These are phyloP conservation scores for Phytophthora agathidicida DNA, from an alignment of 352 stramenopile species.

Conservation along the genomic window DNA sequence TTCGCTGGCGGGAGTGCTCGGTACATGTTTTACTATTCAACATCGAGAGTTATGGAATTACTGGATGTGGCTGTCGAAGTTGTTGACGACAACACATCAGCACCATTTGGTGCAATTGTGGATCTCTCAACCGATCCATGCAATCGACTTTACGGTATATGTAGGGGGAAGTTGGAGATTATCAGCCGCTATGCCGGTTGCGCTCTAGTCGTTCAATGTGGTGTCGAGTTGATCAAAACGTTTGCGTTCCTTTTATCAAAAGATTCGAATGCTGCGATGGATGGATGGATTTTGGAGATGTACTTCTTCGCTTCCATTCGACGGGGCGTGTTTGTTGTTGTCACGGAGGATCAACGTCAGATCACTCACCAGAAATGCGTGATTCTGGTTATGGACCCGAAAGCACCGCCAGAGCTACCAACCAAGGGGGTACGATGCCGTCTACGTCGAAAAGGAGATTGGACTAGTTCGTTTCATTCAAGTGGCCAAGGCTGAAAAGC, in stretches of 20 bases:
- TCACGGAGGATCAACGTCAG: too few species aligned
- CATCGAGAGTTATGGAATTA: neutral
- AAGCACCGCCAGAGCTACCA: neutral
- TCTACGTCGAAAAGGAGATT: slow-evolving; percentile 9
- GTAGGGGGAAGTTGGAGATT: neutral
- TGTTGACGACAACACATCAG: neutral
- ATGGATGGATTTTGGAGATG: slow-evolving; percentile 8
- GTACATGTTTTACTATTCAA: slow-evolving; percentile 13
- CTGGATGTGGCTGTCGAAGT: neutral
- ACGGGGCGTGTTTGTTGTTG: too few species aligned
- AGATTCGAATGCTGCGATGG: neutral
- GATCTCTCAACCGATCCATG: neutral
- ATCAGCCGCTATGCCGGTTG: slow-evolving; percentile 1
- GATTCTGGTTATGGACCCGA: neutral
- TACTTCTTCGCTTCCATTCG: slow-evolving; percentile 3
- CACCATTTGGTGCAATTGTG: neutral
- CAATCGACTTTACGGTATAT: neutral
- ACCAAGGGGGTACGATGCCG: slow-evolving; percentile 21
- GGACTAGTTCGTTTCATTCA: slow-evolving; percentile 14
- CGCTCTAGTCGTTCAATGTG: neutral
- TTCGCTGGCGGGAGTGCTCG: slow-evolving; percentile 13
- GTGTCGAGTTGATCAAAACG: neutral
- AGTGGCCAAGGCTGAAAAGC: neutral
- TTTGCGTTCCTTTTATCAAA: neutral
- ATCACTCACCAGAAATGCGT: too few species aligned